Evolutionary conservation across 768 basidiomycete species (phyloP), one percentile per base, ranked within the genome.

Genomic region (Boletus huronensis): DNA sequence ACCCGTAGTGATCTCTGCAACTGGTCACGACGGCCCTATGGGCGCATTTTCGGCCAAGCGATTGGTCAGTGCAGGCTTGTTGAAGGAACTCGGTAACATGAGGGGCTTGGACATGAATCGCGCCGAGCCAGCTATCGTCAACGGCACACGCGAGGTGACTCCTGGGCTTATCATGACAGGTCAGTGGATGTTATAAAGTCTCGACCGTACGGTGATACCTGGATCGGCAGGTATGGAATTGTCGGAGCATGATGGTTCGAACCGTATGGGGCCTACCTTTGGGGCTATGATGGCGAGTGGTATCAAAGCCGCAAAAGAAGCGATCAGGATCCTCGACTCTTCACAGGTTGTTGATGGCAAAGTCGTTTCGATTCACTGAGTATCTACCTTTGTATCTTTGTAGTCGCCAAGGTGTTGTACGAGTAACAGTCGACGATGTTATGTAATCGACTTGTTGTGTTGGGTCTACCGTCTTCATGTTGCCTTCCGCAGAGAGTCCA

Each of bases 11-110:
- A 73, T 88, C 48, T 83, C 83, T 25, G 85, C 85, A 21, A 87
- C 87, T 5, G 88, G 88, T 11, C 87, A 89, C 61, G 88, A 90
- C 58, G 86, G 86, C 0, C 84, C 83, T 3, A 88, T 89, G 83
- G 88, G 88, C 41, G 88, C 88, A 3, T 90, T 90, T 74, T 84
- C 82, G 13, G 88, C 88, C 56, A 90, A 90, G 71, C 78, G 88
- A 35, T 77, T 90, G 51, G 87, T 88, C 41, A 87, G 85, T 63
- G 79, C 83, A 38, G 88, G 88, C n/a, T 69, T 90, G 60, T 70
- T 83, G 59, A 85, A 84, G 70, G 82, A 84, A 68, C 77, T 90
- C 31, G 88, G 88, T 8, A 87, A 89, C 67, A 90, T 90, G 88
- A 77, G 83, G 38, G 85, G 86, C 10, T 73, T 90, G 57, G 87